These are phyloP conservation scores for Solanum pennellii DNA, from an alignment of 257 asterid species.

Conservation along the genomic window DNA sequence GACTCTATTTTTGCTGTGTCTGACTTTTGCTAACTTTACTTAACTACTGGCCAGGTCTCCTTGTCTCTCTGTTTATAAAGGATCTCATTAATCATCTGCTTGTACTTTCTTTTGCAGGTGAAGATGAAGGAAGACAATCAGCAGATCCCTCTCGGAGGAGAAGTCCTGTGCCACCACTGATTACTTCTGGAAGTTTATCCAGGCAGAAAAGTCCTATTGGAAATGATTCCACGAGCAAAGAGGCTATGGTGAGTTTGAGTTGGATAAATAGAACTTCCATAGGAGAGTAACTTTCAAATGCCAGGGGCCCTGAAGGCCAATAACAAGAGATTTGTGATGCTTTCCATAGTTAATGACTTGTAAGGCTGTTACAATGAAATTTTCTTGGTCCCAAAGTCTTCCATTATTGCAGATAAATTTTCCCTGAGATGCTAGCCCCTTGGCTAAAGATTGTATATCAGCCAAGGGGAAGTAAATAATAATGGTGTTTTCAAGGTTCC, in stretches of 20 bases:
- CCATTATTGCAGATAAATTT: background rate
- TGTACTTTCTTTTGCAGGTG: constrained; percentile 31
- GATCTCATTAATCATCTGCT: background rate
- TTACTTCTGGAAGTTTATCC: constrained; percentile 40
- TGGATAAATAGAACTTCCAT: background rate
- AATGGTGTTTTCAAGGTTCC: background rate
- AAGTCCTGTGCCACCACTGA: constrained; percentile 50
- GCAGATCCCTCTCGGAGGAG: constrained; percentile 65
- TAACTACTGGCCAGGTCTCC: background rate
- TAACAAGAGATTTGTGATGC: background rate
- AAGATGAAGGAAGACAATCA: constrained; percentile 68
- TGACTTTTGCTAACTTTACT: background rate
- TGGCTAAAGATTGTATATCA: background rate
- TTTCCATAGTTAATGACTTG: background rate
- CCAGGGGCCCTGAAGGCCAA: background rate
- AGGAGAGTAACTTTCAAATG: background rate
- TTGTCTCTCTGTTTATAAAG: background rate
- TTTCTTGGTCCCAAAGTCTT: constrained; percentile 4
- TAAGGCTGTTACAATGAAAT: background rate
- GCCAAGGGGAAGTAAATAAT: background rate
- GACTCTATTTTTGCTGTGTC: background rate
- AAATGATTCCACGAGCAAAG: constrained; percentile 70
- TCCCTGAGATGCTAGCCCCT: background rate
- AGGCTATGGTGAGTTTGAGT: constrained; percentile 55
- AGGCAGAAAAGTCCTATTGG: constrained; percentile 69